Evolutionary conservation across 2,329 filamentous ascomycete genomes (phyloP), one percentile per base, ranked within the genome.

Genomic region (Tolypocladium ophioglossoides): DNA sequence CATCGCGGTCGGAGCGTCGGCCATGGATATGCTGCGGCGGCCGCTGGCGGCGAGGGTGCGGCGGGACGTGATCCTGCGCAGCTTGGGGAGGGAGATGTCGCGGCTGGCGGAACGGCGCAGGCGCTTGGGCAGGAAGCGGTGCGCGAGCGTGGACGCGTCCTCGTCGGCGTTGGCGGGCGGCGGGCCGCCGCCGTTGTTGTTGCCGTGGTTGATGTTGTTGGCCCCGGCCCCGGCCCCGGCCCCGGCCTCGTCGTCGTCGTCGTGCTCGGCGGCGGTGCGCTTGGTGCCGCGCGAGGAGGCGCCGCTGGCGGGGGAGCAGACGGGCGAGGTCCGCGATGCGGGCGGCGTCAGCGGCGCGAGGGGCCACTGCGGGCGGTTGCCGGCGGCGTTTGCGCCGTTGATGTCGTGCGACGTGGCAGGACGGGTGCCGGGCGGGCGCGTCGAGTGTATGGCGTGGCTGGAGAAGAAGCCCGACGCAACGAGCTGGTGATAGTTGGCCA

Each of bases 381-480:
- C n/a, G n/a, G n/a, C n/a, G n/a, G n/a, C n/a, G n/a, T n/a, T n/a
- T n/a, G n/a, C n/a, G n/a, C n/a, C n/a, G n/a, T n/a, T n/a, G n/a
- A n/a, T n/a, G n/a, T 55, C 51, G 63, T 59, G 39, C 12, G 52
- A 49, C 34, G 53, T 47, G 47, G 57, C 50, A 50, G 58, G 22
- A 32, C 57, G 27, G 44, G 55, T 66, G 24, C 65, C 63, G 2
- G 71, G 75, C 62, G 78, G 77, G 4, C 80, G 72, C 1, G 78
- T 79, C 5, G 78, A 80, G 56, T 78, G 76, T 57, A 82, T 82
- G 52, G 79, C 79, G 57, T 82, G 79, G 27, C 76, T 70, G 49
- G 75, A 72, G 64, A 83, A 83, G 73, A 83, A 83, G 56, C 80
- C 80, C 7, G 74, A 74, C 2, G 78, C 74, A 60, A 83, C 72